These are phyloP conservation scores for Pinus tabuliformis DNA, from an alignment of 75 land plant species.

Conservation along the genomic window DNA sequence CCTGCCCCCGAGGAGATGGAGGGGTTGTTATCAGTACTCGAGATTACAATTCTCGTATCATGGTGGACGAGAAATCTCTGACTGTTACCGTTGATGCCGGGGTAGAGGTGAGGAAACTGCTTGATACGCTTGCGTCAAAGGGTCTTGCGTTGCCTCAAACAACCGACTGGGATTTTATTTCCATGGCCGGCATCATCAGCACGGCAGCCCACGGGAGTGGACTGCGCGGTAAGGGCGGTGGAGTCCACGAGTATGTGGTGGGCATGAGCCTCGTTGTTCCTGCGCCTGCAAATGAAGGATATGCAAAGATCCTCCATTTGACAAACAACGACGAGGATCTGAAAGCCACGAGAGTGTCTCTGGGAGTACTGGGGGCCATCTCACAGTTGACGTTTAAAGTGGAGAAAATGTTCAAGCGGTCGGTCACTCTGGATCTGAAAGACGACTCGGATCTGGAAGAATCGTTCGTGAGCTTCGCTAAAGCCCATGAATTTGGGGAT, in stretches of 20 bases:
- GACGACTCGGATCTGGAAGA: constrained; percentile 5
- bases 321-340: constrained; percentile 10
- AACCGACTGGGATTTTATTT: constrained; percentile 46
- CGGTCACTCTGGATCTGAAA: constrained; percentile 4
- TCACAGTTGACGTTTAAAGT: constrained; percentile 15
- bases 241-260: constrained; percentile 37
- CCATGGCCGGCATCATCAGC: constrained; percentile 34
- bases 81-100: constrained; percentile 22
- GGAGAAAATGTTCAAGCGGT: constrained; percentile 15
- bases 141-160: constrained; percentile 32
- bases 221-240: constrained; percentile 32
- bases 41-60: constrained; percentile 9
- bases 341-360: constrained; percentile 10
- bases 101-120: constrained; percentile 5
- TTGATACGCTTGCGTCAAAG: constrained; percentile 23
- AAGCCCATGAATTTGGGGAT: constrained; percentile 11
- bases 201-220: constrained; percentile 56
- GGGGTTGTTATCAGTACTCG: constrained; percentile 40
- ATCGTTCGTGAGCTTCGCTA: neutral
- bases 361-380: constrained; percentile 17
- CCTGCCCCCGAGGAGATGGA: constrained; percentile 25
- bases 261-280: constrained; percentile 33
- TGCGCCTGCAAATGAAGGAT: constrained; percentile 31
- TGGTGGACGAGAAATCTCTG: constrained; percentile 2
- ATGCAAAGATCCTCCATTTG: constrained; percentile 41